Conservation (phyloP, 176 grass and related monocot genomes). For the Typha latifolia region DNA sequence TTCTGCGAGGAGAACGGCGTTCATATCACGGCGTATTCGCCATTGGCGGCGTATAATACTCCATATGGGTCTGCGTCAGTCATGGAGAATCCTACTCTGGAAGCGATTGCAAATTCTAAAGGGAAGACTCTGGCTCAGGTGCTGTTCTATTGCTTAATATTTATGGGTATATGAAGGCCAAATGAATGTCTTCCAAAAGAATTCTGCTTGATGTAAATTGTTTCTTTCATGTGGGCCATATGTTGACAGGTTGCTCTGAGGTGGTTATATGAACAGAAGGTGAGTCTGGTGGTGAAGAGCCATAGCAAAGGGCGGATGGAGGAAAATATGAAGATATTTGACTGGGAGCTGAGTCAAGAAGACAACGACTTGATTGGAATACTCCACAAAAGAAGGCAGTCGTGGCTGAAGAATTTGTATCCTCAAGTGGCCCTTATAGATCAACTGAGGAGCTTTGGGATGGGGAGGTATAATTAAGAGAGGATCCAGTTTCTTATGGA, state of each 20-base stretch:
- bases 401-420: constrained; percentile 26
- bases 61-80: constrained; percentile 41
- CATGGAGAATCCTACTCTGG: constrained; percentile 44
- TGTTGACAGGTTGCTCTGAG: constrained; percentile 40
- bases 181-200: background rate
- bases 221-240: background rate
- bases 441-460: constrained; percentile 56
- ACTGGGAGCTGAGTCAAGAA: constrained; percentile 54
- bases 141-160: background rate
- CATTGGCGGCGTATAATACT: constrained; percentile 34
- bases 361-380: constrained; percentile 25
- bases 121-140: constrained; percentile 65
- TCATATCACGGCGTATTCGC: constrained; percentile 43
- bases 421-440: constrained; percentile 39
- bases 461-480: constrained; percentile 33
- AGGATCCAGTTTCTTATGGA: too few species aligned
- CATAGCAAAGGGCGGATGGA: constrained; percentile 44
- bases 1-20: constrained; percentile 34
- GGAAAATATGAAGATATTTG: constrained; percentile 67
- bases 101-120: constrained; percentile 27
- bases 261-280: constrained; percentile 56
- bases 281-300: constrained; percentile 40
- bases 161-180: background rate
- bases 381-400: constrained; percentile 27
- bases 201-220: background rate